Evolutionary conservation across 306 rosid species (phyloP).

Genomic region (Cucurbita argyrosperma): DNA sequence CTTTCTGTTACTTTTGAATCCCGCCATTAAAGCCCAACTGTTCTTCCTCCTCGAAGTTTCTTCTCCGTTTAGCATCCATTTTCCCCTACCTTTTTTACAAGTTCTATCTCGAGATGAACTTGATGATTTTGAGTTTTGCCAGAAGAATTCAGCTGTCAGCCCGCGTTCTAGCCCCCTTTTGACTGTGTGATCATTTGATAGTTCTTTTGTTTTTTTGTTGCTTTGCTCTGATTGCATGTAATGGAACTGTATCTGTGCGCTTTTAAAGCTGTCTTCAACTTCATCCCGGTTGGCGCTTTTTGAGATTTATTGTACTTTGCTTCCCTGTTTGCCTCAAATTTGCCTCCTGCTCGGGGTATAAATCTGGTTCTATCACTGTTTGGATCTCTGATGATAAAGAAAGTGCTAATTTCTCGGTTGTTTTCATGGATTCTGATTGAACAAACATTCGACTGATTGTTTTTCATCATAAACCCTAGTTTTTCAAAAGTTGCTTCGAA

Average conservation of each 20-base stretch:
- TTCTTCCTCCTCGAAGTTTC: neutral
- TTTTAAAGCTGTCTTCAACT: slow-evolving; percentile 20
- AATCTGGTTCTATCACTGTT: slow-evolving; percentile 11
- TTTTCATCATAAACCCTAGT: slow-evolving; percentile 7
- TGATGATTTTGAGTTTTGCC: neutral
- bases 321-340: slow-evolving; percentile 7
- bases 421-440: slow-evolving; percentile 8
- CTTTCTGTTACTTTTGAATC: neutral
- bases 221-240: neutral
- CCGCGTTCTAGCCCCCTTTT: neutral
- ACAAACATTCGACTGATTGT: neutral
- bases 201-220: neutral
- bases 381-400: slow-evolving; percentile 9
- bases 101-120: neutral
- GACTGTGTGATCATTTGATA: neutral
- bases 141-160: slow-evolving; percentile 8
- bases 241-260: slow-evolving; percentile 8
- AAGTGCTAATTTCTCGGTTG: neutral
- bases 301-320: slow-evolving; percentile 5
- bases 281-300: slow-evolving; percentile 12
- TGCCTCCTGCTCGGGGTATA: neutral
- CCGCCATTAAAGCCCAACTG: slow-evolving; percentile 4
- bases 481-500: neutral
- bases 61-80: neutral
- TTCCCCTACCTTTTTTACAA: neutral